These are phyloP conservation scores for Pythium utonaiense DNA, from an alignment of 352 stramenopile genomes.

Conservation along the genomic window DNA sequence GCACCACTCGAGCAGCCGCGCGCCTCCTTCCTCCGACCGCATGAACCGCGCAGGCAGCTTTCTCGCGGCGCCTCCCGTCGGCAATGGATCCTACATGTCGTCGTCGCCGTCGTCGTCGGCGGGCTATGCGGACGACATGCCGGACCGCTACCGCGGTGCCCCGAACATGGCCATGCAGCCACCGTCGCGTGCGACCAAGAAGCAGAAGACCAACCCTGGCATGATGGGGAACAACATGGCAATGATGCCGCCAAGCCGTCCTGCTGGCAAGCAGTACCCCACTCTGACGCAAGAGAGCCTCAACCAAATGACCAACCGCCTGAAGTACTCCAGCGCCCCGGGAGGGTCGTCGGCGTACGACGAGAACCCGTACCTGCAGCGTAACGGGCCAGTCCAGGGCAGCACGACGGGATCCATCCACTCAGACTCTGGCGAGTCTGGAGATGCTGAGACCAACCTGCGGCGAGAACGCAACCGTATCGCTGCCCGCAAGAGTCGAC, in stretches of 20 bases:
- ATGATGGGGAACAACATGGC: constrained; percentile 2
- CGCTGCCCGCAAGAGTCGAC: constrained; percentile 73
- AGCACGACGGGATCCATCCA: constrained; percentile 65
- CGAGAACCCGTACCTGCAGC: constrained; percentile 56
- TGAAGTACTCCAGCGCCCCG: constrained; percentile 44
- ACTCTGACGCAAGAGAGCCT: constrained; percentile 58
- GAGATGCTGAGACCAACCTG: constrained; percentile 68
- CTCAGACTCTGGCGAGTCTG: constrained; percentile 58
- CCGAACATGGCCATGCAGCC: constrained; percentile 60
- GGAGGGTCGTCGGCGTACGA: constrained; percentile 46
- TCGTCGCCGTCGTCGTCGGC: constrained; percentile 13
- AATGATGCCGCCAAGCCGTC: neutral
- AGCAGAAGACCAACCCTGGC: constrained; percentile 38
- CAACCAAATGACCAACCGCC: constrained; percentile 48
- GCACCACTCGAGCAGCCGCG: constrained; percentile 48
- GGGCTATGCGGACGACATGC: constrained; percentile 29
- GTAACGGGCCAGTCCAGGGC: constrained; percentile 30
- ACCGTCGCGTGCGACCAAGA: constrained; percentile 41
- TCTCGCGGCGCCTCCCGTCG: neutral
- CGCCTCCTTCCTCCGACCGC: neutral
- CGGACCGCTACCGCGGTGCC: constrained; percentile 47
- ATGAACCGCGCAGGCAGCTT: constrained; percentile 24
- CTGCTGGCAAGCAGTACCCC: constrained; percentile 23
- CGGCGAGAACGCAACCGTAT: constrained; percentile 84
- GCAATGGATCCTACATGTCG: constrained; percentile 19